Evolutionary conservation across 805 yeast genomes (phyloP), one percentile per base, ranked within the genome.

Genomic region (Candida silvicultrix): DNA sequence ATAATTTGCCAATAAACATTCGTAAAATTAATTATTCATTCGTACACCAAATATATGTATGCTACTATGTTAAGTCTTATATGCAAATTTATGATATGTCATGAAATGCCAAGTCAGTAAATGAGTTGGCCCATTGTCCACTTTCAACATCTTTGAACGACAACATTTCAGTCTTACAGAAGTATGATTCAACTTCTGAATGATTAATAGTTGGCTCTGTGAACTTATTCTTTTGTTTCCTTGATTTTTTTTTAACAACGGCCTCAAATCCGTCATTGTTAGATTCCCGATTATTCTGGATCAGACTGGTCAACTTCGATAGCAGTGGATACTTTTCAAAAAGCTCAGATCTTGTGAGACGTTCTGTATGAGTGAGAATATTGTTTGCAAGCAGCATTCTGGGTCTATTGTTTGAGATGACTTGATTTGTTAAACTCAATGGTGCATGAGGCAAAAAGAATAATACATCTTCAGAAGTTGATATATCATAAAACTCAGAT

Each of bases 361-460:
- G 65, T 45, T 78, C 82, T 1, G 82, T 78, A 50, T 81, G 84
- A 6, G 69, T 68, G 0, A 71, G 55, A 4, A 79, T 48, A 55
- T 81, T 70, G 54, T 81, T 81, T 6, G 80, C 81, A 18, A 81
- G 59, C 39, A 76, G 50, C 32, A 63, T 55, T n/a, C 38, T 44
- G 2, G 83, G 79, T 31, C 57, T 23, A 20, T 65, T 59, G 0
- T 39, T 32, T 2, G 38, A 38, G 12, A 79, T 43, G 1, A 80
- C 50, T 1, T 22, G n/a, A 37, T 78, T 73, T 1, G 83, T 75
- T 16, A 80, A 55, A 16, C 61, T 68, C 36, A 83, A 62, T 1
- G 89, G 87, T 0, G 90, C 92, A 65, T 86, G 95, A 0, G 95
- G 95, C 41, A 86, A 68, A 56, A 78, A 85, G 59, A 68, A 83